A percentile compares a stretch with the other conserved stretches of the same genome.
phyloP scores from a whole-genome alignment of 148 eudicot genomes.

The Polygonum aviculare region DNA sequence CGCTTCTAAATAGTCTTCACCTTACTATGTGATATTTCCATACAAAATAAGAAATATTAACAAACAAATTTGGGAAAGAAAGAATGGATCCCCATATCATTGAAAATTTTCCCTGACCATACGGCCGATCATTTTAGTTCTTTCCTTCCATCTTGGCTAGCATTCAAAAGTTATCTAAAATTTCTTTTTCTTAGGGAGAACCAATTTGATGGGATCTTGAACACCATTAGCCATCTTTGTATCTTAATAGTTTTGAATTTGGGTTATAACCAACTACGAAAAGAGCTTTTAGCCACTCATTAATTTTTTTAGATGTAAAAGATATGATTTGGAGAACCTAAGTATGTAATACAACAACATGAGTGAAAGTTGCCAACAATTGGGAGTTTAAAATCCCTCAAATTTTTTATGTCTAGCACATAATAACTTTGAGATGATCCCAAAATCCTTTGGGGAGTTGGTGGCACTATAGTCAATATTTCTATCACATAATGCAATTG shows the following conservation, averaged over 20 bases:
- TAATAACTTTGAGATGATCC: background rate
- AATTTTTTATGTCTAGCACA: background rate
- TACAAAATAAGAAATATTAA: too few species aligned
- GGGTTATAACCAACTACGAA: background rate
- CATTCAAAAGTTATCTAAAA: background rate
- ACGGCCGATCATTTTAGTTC: background rate
- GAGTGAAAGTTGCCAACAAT: background rate
- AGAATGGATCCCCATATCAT: background rate
- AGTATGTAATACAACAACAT: background rate
- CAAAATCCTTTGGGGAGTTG: background rate
- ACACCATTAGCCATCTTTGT: background rate
- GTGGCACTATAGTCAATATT: too few species aligned
- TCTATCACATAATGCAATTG: too few species aligned
- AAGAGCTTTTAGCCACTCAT: background rate
- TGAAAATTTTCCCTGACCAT: background rate
- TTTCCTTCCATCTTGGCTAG: background rate
- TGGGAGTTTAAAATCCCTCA: background rate
- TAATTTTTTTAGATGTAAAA: background rate
- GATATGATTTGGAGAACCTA: background rate
- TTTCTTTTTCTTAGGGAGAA: conserved; percentile 5
- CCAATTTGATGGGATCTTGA: conserved; percentile 5
- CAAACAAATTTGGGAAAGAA: too few species aligned
- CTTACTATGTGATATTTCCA: too few species aligned
- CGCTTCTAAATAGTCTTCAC: too few species aligned
- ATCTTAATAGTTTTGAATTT: background rate